A percentile compares a stretch with the other conserved stretches of the same genome.
phyloP scores from a whole-genome alignment of 208 protist species.

The Wallacemonas sp. region DNA sequence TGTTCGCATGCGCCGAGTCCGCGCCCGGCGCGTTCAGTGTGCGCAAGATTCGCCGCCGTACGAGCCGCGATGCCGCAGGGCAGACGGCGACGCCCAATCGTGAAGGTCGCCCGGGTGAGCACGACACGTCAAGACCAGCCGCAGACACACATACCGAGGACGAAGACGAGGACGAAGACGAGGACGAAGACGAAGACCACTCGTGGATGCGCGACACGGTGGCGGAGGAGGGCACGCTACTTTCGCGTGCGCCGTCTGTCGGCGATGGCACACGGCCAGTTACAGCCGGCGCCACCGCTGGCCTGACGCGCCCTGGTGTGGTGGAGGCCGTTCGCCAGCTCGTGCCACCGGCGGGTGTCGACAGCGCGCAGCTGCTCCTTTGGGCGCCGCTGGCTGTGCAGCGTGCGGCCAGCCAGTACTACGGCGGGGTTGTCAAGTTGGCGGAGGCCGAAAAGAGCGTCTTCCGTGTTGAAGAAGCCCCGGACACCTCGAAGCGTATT shows the following conservation, averaged over 20 bases:
- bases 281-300: conserved; percentile 16
- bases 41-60: conserved; percentile 50
- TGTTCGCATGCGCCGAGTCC: conserved; percentile 78
- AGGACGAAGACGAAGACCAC: conserved; percentile 24
- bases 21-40: conserved; percentile 73
- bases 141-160: too few species aligned
- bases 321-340: conserved; percentile 46
- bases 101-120: neutral
- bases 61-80: neutral
- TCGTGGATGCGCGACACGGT: conserved; percentile 41
- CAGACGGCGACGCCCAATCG: too few species aligned
- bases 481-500: conserved; percentile 1
- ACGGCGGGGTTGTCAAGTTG: conserved; percentile 61
- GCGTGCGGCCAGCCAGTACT: conserved; percentile 65
- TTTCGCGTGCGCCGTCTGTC: neutral
- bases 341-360: conserved; percentile 63
- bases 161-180: conserved; percentile 8
- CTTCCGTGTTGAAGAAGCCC: conserved; percentile 55
- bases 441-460: conserved; percentile 44
- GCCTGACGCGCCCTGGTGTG: conserved; percentile 32
- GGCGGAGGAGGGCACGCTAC: conserved; percentile 30
- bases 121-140: neutral
- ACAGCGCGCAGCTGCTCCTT: conserved; percentile 61
- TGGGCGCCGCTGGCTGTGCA: conserved; percentile 76
- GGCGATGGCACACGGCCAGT: neutral